Conservation (phyloP, 2,329 filamentous ascomycete species). For the Pseudogymnoascus pannorum region DNA sequence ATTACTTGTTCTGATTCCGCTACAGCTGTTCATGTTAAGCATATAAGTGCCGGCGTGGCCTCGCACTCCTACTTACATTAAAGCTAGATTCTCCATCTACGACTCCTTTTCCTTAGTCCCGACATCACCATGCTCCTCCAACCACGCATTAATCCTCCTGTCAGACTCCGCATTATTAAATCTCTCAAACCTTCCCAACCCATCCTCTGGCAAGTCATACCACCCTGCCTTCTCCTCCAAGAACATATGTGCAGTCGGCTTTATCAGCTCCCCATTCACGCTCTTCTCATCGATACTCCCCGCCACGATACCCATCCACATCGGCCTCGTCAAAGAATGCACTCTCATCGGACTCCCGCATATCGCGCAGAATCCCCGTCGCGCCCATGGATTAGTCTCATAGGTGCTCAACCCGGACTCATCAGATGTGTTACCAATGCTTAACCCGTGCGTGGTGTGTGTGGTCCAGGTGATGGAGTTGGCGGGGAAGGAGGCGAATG, state of each 20-base stretch:
- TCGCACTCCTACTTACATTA: not conserved
- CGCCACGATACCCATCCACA: conserved; percentile 30
- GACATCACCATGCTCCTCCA: conserved; percentile 11
- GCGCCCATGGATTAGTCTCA: conserved; percentile 31
- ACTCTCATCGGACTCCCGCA: conserved; percentile 42
- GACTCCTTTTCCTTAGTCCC: not conserved
- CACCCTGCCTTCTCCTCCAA: conserved; percentile 34
- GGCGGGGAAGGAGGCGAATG: conserved; percentile 34
- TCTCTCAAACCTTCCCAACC: conserved; percentile 24
- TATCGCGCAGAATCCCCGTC: conserved; percentile 36
- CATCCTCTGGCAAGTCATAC: conserved; percentile 33
- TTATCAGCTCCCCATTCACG: conserved; percentile 27
- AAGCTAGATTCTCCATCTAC: not conserved
- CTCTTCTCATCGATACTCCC: conserved; percentile 37
- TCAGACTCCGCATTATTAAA: conserved; percentile 21
- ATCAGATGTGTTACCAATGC: not conserved
- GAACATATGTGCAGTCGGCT: conserved; percentile 37
- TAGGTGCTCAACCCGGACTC: conserved; percentile 26
- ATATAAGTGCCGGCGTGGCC: not conserved
- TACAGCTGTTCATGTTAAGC: not conserved
- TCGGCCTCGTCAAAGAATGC: conserved; percentile 30
- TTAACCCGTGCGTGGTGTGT: conserved; percentile 12
- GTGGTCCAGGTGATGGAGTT: conserved; percentile 30
- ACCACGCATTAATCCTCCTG: conserved; percentile 23
- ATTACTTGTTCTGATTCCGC: not conserved